Conservation (phyloP, 177 flowering plant species). For the Vitis hybrid region DNA sequence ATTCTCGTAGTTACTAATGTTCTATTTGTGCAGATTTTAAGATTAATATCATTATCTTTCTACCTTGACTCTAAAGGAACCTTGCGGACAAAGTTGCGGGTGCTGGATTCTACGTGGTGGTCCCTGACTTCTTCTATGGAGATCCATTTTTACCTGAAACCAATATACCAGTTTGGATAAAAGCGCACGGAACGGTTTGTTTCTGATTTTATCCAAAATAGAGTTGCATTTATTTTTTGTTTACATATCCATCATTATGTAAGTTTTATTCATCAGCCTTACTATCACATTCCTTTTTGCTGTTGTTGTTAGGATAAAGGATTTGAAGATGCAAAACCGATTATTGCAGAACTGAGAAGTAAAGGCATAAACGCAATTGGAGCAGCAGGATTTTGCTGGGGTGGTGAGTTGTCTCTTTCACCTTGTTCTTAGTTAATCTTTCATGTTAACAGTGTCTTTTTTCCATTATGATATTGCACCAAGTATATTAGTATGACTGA, state of each 20-base stretch:
- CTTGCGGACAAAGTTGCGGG: constrained; percentile 84
- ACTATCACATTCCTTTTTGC: background rate
- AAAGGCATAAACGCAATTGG: no score
- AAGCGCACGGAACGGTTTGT: constrained; percentile 59
- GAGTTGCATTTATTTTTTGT: no score
- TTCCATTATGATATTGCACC: background rate
- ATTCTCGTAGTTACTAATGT: no score
- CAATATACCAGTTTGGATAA: constrained; percentile 50
- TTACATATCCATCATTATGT: no score
- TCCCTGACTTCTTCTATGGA: constrained; percentile 77
- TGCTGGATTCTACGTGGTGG: constrained; percentile 71
- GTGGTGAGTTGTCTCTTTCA: constrained; percentile 40
- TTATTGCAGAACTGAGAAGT: no score
- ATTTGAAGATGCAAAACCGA: no score
- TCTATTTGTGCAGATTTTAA: background rate
- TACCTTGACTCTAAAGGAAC: constrained; percentile 39
- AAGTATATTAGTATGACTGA: no score
- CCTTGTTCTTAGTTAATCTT: background rate
- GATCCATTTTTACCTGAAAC: constrained; percentile 51
- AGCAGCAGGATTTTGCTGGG: no score
- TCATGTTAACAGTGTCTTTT: constrained; percentile 1
- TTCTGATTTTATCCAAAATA: constrained; percentile 1
- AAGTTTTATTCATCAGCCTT: no score
- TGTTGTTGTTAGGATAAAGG: no score
- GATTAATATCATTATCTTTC: background rate